Percentiles rank a stretch among this genome's conserved stretches.
Evolutionary conservation across 2,329 filamentous ascomycete species (phyloP).

Genomic region (Diplodia scrobiculata): DNA sequence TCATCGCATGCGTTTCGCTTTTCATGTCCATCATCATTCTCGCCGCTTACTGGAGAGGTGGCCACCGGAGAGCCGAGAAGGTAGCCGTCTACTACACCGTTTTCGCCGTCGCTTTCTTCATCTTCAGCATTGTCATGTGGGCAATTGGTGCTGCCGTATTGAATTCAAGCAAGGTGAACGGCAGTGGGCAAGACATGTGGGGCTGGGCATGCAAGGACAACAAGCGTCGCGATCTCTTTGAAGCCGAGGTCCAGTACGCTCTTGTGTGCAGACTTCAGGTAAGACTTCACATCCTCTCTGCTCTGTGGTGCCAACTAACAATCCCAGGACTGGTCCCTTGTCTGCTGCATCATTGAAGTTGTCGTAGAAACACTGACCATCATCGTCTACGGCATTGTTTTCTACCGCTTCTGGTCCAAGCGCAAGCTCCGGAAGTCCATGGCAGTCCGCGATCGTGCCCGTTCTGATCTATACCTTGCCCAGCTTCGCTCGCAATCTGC

Average conservation of each 20-base stretch:
- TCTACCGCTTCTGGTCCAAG: constrained; percentile 98
- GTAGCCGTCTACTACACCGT: constrained; percentile 93
- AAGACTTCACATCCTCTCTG: constrained; percentile 38
- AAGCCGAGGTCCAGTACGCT: constrained; percentile 79
- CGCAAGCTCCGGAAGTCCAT: constrained; percentile 94
- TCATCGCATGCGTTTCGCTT: constrained; percentile 78
- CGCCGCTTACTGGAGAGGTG: constrained; percentile 81
- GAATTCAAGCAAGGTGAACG: constrained; percentile 73
- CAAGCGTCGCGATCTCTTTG: constrained; percentile 73
- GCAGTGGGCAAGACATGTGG: constrained; percentile 87
- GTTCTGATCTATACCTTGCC: constrained; percentile 89
- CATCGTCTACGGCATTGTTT: constrained; percentile 87
- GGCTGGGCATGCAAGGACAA: constrained; percentile 97
- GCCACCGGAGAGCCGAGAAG: constrained; percentile 86
- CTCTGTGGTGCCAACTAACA: constrained; percentile 7
- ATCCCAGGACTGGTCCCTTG: constrained; percentile 82
- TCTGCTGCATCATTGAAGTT: constrained; percentile 97
- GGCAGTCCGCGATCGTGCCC: constrained; percentile 90
- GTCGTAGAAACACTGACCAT: constrained; percentile 91
- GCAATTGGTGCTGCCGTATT: constrained; percentile 79
- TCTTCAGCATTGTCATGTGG: constrained; percentile 92
- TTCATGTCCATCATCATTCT: constrained; percentile 78
- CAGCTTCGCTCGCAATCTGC: constrained; percentile 72
- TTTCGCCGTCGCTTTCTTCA: constrained; percentile 91
- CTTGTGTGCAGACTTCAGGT: constrained; percentile 88